Percentiles rank a stretch among this genome's conserved stretches.
Evolutionary conservation across 257 asterid genomes (phyloP).

Genomic region (Perilla frutescens): DNA sequence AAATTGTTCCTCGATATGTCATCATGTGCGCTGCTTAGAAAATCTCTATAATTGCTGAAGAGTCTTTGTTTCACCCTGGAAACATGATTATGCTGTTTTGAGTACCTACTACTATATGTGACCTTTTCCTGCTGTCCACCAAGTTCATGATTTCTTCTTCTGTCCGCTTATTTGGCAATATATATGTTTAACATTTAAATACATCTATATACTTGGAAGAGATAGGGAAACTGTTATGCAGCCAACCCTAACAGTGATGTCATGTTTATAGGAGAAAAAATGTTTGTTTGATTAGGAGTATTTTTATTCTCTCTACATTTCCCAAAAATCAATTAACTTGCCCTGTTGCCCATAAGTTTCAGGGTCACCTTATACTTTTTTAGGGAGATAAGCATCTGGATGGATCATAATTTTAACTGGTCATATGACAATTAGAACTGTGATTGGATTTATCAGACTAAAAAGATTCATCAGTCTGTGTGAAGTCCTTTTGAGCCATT

Average conservation of each 20-base stretch:
- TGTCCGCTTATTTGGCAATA: constrained; percentile 20
- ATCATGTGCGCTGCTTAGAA: constrained; percentile 20
- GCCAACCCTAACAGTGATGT: background rate
- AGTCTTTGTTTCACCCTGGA: constrained; percentile 19
- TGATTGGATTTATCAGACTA: constrained; percentile 3
- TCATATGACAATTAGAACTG: background rate
- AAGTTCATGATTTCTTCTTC: constrained; percentile 1
- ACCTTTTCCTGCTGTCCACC: constrained; percentile 14
- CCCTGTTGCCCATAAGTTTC: background rate
- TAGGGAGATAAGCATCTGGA: background rate
- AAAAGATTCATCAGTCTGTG: constrained; percentile 19
- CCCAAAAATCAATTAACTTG: constrained; percentile 16
- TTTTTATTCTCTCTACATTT: constrained; percentile 5
- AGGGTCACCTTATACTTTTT: constrained; percentile 18
- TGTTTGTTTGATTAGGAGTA: constrained; percentile 19
- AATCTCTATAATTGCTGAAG: constrained; percentile 16
- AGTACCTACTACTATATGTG: background rate
- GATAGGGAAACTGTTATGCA: constrained; percentile 15
- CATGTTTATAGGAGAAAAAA: background rate
- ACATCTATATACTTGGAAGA: constrained; percentile 2
- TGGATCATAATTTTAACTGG: constrained; percentile 9
- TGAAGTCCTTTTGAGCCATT: background rate
- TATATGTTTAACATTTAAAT: background rate
- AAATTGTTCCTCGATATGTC: constrained; percentile 5
- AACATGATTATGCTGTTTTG: constrained; percentile 6